Conservation (phyloP, 306 rosid species). For the Vicia villosa region DNA sequence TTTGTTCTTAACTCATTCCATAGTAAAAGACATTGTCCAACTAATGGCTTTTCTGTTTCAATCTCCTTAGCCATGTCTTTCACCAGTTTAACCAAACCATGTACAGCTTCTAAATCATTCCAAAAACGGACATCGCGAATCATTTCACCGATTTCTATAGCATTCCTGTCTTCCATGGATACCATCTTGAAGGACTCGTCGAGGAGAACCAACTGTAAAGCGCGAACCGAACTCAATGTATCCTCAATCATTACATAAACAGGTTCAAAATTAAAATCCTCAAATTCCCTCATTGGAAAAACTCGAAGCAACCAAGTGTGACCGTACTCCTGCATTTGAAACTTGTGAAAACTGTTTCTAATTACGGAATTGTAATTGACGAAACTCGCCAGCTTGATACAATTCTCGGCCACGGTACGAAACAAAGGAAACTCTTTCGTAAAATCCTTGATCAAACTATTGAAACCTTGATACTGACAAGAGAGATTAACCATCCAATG, state of each 20-base stretch:
- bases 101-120: conserved; percentile 74
- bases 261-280: conserved; percentile 48
- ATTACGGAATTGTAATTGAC: conserved; percentile 68
- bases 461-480: conserved; percentile 82
- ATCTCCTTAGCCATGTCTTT: conserved; percentile 78
- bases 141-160: conserved; percentile 66
- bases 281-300: conserved; percentile 48
- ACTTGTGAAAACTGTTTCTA: conserved; percentile 70
- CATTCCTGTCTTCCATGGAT: conserved; percentile 66
- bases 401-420: conserved; percentile 53
- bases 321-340: conserved; percentile 75
- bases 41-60: conserved; percentile 75
- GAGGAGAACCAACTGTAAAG: conserved; percentile 55
- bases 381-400: conserved; percentile 72
- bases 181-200: conserved; percentile 64
- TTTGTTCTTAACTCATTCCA: conserved; percentile 78
- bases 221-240: conserved; percentile 53
- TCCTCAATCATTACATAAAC: conserved; percentile 63
- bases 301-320: conserved; percentile 60
- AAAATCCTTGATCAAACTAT: conserved; percentile 71
- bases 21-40: conserved; percentile 86
- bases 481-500: conserved; percentile 95
- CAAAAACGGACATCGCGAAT: conserved; percentile 68
- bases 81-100: conserved; percentile 61
- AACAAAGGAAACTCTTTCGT: conserved; percentile 71